phyloP scores from a whole-genome alignment of 345 rosid species.

The Excoecaria cochinchinensis region DNA sequence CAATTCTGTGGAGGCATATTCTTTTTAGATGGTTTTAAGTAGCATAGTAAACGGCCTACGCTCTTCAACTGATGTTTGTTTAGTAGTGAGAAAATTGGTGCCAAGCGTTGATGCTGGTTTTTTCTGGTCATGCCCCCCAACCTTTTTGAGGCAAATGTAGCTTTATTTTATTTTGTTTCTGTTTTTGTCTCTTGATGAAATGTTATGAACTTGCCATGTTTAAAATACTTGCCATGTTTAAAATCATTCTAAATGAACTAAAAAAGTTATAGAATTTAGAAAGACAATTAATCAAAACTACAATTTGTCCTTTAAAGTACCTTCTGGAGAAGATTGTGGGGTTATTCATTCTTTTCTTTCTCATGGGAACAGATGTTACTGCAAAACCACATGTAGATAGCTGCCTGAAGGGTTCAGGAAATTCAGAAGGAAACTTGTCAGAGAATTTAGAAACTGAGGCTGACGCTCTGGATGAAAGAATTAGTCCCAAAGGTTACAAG shows the following conservation, averaged over 20 bases:
- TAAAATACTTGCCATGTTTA: background rate
- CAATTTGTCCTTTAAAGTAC: background rate
- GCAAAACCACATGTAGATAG: conserved; percentile 40
- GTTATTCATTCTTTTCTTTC: conserved; percentile 15
- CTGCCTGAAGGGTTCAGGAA: conserved; percentile 33
- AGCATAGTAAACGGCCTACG: no score
- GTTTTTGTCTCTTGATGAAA: background rate
- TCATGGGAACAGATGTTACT: conserved; percentile 43
- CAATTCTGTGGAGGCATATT: background rate
- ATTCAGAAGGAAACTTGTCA: conserved; percentile 30
- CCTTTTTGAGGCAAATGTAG: background rate
- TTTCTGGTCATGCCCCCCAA: background rate
- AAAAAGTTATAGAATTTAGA: background rate
- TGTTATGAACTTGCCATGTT: background rate
- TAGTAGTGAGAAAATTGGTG: background rate
- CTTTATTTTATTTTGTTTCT: background rate
- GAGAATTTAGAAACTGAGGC: conserved; percentile 31
- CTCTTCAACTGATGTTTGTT: background rate
- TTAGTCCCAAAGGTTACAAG: conserved; percentile 48
- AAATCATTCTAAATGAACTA: background rate
- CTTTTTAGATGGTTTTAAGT: background rate
- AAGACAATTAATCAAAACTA: background rate
- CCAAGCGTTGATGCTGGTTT: background rate
- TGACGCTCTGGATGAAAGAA: conserved; percentile 35
- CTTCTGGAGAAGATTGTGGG: background rate